Percentiles rank a stretch among this genome's conserved stretches.
Evolutionary conservation across 2,329 filamentous ascomycete genomes (phyloP).

Genomic region (Ceratocystis cacaofunesta): DNA sequence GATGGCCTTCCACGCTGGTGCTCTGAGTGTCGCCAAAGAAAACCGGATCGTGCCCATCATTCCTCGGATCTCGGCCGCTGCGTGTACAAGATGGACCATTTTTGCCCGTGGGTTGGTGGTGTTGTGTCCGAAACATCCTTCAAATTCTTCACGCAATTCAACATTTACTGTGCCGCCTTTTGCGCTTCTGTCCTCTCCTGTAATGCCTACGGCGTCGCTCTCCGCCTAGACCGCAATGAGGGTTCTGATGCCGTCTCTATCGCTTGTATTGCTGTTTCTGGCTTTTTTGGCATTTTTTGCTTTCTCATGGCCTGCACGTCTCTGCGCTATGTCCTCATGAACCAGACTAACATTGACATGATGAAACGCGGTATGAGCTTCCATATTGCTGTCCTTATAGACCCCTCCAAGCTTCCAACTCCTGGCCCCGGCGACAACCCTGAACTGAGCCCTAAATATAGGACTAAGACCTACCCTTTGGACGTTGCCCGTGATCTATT

Average conservation of each 20-base stretch:
- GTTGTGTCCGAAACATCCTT: slow-evolving; percentile 78
- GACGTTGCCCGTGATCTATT: slow-evolving; percentile 14
- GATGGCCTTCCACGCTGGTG: slow-evolving; percentile 84
- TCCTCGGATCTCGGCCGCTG: slow-evolving; percentile 70
- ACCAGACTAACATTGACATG: slow-evolving; percentile 74
- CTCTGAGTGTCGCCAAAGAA: slow-evolving; percentile 69
- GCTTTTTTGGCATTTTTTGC: slow-evolving; percentile 68
- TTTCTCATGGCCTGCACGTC: slow-evolving; percentile 62
- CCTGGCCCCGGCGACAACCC: slow-evolving; percentile 23
- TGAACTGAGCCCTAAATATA: slow-evolving; percentile 23
- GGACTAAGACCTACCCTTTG: slow-evolving; percentile 46
- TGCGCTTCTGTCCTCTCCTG: slow-evolving; percentile 50
- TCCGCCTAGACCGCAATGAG: slow-evolving; percentile 31
- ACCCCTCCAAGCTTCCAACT: slow-evolving; percentile 33
- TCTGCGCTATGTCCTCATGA: slow-evolving; percentile 51
- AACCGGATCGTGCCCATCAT: slow-evolving; percentile 76
- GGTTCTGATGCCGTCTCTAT: slow-evolving; percentile 45
- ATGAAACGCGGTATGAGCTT: slow-evolving; percentile 49
- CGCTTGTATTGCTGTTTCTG: slow-evolving; percentile 49
- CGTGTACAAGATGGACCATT: slow-evolving; percentile 84
- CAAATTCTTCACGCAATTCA: slow-evolving; percentile 88
- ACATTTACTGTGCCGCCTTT: slow-evolving; percentile 54
- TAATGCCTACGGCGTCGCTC: slow-evolving; percentile 47
- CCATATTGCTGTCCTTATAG: slow-evolving; percentile 52
- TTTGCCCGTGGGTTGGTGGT: slow-evolving; percentile 93